phyloP scores from a whole-genome alignment of 2,329 filamentous ascomycete genomes.

The Exutisphaerella laricina region DNA sequence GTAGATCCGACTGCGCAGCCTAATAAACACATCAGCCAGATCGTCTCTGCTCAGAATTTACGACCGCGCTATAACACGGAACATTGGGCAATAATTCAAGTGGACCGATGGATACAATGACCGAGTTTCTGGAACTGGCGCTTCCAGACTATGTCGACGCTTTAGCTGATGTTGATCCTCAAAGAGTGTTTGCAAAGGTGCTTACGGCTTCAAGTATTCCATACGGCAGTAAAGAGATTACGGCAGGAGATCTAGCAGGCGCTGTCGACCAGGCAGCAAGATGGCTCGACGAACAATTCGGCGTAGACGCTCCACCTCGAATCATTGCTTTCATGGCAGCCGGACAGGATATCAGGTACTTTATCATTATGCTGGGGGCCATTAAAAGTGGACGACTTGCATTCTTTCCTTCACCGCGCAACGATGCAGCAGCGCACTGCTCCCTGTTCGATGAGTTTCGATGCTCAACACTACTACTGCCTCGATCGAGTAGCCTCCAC shows the following conservation, averaged over 20 bases:
- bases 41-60: no score
- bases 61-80: no score
- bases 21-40: no score
- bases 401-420: constrained; percentile 16
- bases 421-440: constrained; percentile 11
- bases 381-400: constrained; percentile 14
- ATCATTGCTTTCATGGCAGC: constrained; percentile 10
- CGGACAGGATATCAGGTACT: constrained; percentile 12
- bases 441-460: constrained; percentile 14
- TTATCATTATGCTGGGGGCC: constrained; percentile 13
- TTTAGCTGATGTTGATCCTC: constrained; percentile 2
- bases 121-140: constrained; percentile 1
- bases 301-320: constrained; percentile 5
- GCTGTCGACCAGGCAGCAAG: constrained; percentile 14
- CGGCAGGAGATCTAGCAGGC: constrained; percentile 8
- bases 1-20: no score
- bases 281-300: constrained; percentile 16
- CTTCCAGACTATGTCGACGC: constrained; percentile 4
- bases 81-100: no score
- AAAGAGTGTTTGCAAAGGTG: constrained; percentile 4
- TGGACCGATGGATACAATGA: neutral
- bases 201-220: neutral
- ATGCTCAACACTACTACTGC: constrained; percentile 12
- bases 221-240: constrained; percentile 1
- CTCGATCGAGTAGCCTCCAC: constrained; percentile 2